Evolutionary conservation across 345 rosid species (phyloP).

Genomic region (Boechera stricta): DNA sequence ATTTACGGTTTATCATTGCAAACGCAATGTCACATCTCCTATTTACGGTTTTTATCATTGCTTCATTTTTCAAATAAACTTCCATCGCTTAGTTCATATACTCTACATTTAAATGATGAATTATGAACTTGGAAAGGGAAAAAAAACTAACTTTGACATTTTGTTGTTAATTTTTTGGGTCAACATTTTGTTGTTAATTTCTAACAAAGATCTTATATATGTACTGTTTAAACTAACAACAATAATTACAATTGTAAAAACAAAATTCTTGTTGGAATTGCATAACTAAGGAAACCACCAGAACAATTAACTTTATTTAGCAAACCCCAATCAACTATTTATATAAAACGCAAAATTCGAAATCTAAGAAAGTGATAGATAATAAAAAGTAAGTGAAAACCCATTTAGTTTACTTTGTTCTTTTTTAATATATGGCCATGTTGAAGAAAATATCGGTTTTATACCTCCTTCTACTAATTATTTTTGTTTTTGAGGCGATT

Average conservation of each 20-base stretch:
- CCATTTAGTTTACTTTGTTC: background rate
- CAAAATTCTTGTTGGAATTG: background rate
- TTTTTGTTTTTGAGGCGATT: slow-evolving; percentile 6
- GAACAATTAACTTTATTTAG: slow-evolving; percentile 28
- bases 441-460: slow-evolving; percentile 19
- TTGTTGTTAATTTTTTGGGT: background rate
- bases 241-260: slow-evolving; percentile 14
- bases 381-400: background rate
- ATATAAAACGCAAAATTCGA: background rate
- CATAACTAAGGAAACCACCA: background rate
- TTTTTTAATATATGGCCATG: background rate
- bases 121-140: background rate
- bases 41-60: background rate
- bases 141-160: too few species aligned
- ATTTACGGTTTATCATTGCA: background rate
- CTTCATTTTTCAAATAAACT: background rate
- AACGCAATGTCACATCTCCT: too few species aligned
- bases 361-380: background rate
- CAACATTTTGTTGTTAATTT: background rate
- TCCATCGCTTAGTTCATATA: background rate
- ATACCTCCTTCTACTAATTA: slow-evolving; percentile 13
- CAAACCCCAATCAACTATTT: slow-evolving; percentile 3
- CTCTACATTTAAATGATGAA: too few species aligned
- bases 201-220: background rate
- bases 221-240: slow-evolving; percentile 23